Base-by-base conservation (phyloP, 192 early-diverging fungal species). In the Linnemannia schmuckeri region DNA sequence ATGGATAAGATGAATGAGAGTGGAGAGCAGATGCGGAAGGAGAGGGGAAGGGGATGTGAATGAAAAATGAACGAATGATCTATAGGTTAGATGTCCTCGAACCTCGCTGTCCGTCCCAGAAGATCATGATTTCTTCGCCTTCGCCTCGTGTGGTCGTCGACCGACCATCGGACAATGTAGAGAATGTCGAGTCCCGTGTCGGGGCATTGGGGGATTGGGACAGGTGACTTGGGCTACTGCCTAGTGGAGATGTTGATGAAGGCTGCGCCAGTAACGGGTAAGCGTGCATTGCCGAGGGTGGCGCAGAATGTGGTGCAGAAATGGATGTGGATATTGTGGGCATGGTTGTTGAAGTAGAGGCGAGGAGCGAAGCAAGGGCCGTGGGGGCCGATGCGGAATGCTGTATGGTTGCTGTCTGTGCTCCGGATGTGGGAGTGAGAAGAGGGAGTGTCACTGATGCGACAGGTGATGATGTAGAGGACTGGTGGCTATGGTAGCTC, bases 91-190 rank as follows among this genome's bases (percentile, higher is more conserved):
- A 81, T 2, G 41, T 42, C 66, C 72, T 74, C 4, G 84, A 86
- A 44, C 66, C 61, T 1, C 79, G 79, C 47, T 77, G 75, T 9
- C 85, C 85, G 68, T 87, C 80, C 85, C 85, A 87, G 63, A 81
- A 87, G 38, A 87, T 81, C 85, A 81, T 87, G 38, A 87, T 87
- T 54, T 81, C 85, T 33, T 87, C 85, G 1, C 85, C 85, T 30
- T 84, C 82, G 0, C 75, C 76, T 27, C 82, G 72, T 8, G 83
- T 85, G 7, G 46, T 74, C 2, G 72, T 74, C 5, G 79, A 87
- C n/a, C 79, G 75, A 35, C 76, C 38, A 44, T 81, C 84, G 8
- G 79, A 78, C 13, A 57, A 33, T 1, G 76, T 87, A 4, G 85
- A 87, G 55, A 86, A 73, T 3, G 75, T 80, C 30, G 83, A 86